Evolutionary conservation across 148 eudicot genomes (phyloP).

Genomic region (Rhododendron mucronatum): DNA sequence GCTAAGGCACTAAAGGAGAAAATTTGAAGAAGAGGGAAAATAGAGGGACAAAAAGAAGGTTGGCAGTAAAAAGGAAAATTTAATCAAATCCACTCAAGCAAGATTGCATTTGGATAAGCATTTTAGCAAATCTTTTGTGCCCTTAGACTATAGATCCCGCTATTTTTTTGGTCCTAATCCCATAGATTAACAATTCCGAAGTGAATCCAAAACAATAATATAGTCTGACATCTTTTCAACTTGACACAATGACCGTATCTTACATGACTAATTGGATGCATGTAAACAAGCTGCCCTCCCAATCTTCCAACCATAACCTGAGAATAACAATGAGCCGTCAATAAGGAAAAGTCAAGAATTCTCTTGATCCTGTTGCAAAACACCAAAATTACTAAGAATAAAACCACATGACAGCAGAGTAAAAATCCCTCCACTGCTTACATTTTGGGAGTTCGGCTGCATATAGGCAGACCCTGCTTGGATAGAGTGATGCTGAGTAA

Average conservation of each 20-base stretch:
- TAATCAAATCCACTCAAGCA: neutral
- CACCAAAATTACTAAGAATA: neutral
- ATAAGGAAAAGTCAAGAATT: neutral
- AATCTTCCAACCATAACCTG: constrained; percentile 75
- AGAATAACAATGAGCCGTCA: constrained; percentile 5
- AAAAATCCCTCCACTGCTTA: constrained; percentile 20
- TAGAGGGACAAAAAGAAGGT: neutral
- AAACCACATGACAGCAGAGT: neutral
- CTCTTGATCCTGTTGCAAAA: neutral
- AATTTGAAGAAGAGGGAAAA: neutral
- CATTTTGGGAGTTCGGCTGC: constrained; percentile 65
- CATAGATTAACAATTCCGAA: neutral
- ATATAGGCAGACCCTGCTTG: constrained; percentile 54
- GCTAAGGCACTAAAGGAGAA: neutral
- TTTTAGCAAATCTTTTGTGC: neutral
- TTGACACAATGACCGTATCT: constrained; percentile 17
- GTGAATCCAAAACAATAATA: neutral
- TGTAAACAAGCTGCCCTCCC: constrained; percentile 69
- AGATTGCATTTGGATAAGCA: neutral
- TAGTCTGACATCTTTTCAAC: constrained; percentile 3
- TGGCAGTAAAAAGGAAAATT: neutral
- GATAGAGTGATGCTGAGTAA: constrained; percentile 54
- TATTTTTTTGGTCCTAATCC: neutral
- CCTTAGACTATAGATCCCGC: neutral
- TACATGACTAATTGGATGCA: constrained; percentile 81